Evolutionary conservation across 2,329 filamentous ascomycete species (phyloP), one percentile per base, ranked within the genome.

Genomic region (Cladophialophora exuberans): DNA sequence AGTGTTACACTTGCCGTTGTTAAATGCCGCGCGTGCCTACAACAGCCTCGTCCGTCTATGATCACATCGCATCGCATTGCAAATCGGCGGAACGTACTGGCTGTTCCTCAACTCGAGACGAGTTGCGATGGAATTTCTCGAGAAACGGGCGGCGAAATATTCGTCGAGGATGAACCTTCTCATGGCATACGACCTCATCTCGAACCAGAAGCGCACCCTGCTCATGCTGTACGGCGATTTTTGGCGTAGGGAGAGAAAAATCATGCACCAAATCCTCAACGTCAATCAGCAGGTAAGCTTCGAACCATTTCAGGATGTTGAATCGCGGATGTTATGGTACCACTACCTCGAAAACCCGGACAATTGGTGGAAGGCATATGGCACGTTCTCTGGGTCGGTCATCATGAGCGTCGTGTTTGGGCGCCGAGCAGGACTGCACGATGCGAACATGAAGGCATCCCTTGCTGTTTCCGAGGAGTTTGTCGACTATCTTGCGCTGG

Each of bases 341-440:
- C 41, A 51, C 11, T 38, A 25, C 22, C 26, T 54, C 17, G 26
- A 54, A 17, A n/a, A 41, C 3, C 50, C 50, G 2, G 36, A 57
- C 10, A 33, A 46, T 1, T 76, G 73, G 72, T 73, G 70, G 46
- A 50, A 52, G 4, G 69, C 74, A 52, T 67, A 75, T 52, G 72
- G 70, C 55, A 69, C 70, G 18, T 76, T 72, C 58, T 64, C 72
- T 6, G 71, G 69, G 49, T 68, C 69, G 0, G 67, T 75, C 7
- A 62, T 75, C 7, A 64, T 71, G 56, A 66, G 67, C 7, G 70
- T 80, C 3, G 72, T 76, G 3, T 81, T 80, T 59, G 78, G 79
- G 0, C 75, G 78, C 51, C 72, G 77, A 6, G 75, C 79, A 23
- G 36, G 30, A 20, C 72, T 47, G 6, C 15, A 30, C 4, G 54